phyloP scores from a whole-genome alignment of 202 grass and related monocot genomes.

The Sporobolus alterniflorus region DNA sequence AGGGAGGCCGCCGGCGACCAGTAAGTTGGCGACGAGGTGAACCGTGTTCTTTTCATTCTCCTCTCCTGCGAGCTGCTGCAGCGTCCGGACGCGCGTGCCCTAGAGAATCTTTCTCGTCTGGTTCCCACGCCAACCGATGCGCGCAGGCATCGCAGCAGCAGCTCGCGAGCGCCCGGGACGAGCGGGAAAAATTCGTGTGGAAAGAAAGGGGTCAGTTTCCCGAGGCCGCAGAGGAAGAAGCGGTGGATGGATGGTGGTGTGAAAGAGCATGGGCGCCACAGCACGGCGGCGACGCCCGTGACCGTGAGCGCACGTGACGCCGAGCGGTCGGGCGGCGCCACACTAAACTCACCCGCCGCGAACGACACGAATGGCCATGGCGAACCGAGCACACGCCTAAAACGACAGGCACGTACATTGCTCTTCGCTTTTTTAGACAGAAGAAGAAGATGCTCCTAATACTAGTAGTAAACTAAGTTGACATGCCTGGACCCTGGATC shows the following conservation, averaged over 20 bases:
- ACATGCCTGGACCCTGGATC: too few species aligned
- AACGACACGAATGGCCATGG: not conserved
- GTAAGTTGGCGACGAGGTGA: too few species aligned
- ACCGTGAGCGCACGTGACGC: not conserved
- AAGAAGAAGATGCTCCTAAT: not conserved
- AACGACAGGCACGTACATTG: not conserved
- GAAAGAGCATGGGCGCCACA: not conserved
- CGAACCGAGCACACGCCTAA: constrained; percentile 8
- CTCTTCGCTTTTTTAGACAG: not conserved
- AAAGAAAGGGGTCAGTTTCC: not conserved
- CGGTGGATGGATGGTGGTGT: not conserved
- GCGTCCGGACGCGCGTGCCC: not conserved
- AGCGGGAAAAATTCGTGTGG: not conserved
- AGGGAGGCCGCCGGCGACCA: not conserved
- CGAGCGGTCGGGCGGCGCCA: not conserved
- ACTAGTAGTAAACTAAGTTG: too few species aligned
- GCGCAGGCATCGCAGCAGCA: not conserved
- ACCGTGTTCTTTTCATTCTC: not conserved
- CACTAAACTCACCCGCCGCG: not conserved
- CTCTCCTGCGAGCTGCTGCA: not conserved
- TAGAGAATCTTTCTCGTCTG: not conserved
- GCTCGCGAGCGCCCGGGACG: too few species aligned
- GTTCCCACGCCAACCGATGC: not conserved
- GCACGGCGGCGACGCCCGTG: not conserved
- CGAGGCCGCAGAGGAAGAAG: not conserved